Percentiles rank a stretch among this genome's conserved stretches.
phyloP scores from a whole-genome alignment of 805 yeast species.

The Metschnikowia santaceciliae region DNA sequence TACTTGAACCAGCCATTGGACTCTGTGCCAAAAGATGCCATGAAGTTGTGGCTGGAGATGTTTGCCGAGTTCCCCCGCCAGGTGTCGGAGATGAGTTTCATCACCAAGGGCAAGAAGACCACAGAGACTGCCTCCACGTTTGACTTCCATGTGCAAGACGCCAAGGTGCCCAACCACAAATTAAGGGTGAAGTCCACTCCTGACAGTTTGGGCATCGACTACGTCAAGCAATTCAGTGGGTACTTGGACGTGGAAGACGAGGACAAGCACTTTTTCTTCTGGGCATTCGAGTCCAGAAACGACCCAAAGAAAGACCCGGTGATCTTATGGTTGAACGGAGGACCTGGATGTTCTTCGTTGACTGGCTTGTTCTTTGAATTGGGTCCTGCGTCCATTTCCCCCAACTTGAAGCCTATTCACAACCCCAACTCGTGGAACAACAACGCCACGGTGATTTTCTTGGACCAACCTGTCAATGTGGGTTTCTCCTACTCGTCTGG shows the following conservation, averaged over 20 bases:
- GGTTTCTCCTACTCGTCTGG: constrained; percentile 82
- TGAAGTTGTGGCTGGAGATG: constrained; percentile 61
- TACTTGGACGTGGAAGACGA: constrained; percentile 77
- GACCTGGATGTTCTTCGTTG: constrained; percentile 92
- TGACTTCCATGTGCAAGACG: constrained; percentile 38
- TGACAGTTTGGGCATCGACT: constrained; percentile 63
- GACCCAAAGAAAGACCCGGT: constrained; percentile 79
- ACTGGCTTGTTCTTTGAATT: constrained; percentile 88
- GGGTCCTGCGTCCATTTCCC: constrained; percentile 78
- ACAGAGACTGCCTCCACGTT: constrained; percentile 17
- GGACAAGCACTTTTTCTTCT: constrained; percentile 88
- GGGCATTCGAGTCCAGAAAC: constrained; percentile 81
- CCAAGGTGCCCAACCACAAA: constrained; percentile 34
- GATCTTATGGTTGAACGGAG: constrained; percentile 90
- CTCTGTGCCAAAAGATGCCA: constrained; percentile 45
- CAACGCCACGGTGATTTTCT: constrained; percentile 84
- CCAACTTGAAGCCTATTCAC: constrained; percentile 61
- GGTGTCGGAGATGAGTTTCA: constrained; percentile 45
- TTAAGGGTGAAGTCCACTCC: constrained; percentile 20
- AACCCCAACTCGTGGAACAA: constrained; percentile 90
- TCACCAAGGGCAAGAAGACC: constrained; percentile 46
- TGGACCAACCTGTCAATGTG: constrained; percentile 92
- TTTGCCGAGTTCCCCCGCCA: constrained; percentile 56
- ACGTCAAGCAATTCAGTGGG: constrained; percentile 79
- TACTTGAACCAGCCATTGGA: constrained; percentile 50